Evolutionary conservation across 306 rosid genomes (phyloP).

Genomic region (Arachis stenosperma): DNA sequence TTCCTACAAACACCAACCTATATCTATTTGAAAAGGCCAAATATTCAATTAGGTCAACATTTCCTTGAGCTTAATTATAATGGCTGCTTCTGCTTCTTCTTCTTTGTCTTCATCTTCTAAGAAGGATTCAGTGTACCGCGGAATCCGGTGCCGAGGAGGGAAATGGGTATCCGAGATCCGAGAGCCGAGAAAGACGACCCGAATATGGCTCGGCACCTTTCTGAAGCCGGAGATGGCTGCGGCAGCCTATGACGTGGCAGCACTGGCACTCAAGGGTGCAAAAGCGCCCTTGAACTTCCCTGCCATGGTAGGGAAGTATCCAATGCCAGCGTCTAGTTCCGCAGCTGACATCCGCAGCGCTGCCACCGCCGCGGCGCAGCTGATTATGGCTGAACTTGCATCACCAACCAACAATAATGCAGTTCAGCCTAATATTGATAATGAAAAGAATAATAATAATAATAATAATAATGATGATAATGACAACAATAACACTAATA

Average conservation of each 20-base stretch:
- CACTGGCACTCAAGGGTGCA: constrained; percentile 69
- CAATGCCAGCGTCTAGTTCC: constrained; percentile 60
- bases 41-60: not conserved
- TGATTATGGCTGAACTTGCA: constrained; percentile 21
- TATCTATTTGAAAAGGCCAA: no score
- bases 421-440: not conserved
- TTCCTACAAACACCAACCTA: no score
- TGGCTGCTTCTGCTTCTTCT: constrained; percentile 51
- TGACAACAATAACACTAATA: not conserved
- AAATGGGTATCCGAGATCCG: constrained; percentile 98
- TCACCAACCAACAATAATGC: not conserved
- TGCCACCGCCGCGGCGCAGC: constrained; percentile 61
- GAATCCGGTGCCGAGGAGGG: constrained; percentile 73
- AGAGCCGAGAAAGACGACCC: constrained; percentile 75
- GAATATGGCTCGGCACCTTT: constrained; percentile 93
- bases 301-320: constrained; percentile 36
- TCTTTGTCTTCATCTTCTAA: constrained; percentile 46
- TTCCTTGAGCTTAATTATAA: not conserved
- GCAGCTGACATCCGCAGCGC: constrained; percentile 70
- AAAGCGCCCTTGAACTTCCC: constrained; percentile 76
- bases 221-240: constrained; percentile 86
- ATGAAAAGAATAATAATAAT: not conserved
- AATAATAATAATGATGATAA: not conserved
- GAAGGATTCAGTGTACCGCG: constrained; percentile 63
- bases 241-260: constrained; percentile 87